Base-by-base conservation (phyloP, 345 rosid genomes). In the Linum tenue region DNA sequence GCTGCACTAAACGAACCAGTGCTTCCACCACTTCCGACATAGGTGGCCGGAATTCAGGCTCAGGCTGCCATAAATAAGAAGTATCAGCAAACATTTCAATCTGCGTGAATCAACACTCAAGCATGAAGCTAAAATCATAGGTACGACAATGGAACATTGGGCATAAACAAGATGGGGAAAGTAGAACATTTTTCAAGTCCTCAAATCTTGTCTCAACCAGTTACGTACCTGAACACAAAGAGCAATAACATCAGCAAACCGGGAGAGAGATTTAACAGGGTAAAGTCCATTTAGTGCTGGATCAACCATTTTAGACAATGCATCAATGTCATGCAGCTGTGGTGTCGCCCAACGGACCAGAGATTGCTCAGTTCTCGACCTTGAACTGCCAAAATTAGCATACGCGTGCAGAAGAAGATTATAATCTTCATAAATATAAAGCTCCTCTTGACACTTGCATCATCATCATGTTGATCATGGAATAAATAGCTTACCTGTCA, bases 301-400 rank as follows among this genome's bases (percentile, higher is more conserved):
- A 77, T 94, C 99, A 69, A 94, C 97, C 99, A 94, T 94, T 83
- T 89, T 91, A 1, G 89, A 69, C 56, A 94, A 74, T n/a, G 99
- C 97, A 77, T 94, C 97, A 7, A 94, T 94, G 70, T 90, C 99
- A 56, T 94, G 99, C 69, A 94, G 99, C 83, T 94, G 97, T 69
- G 99, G 99, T 41, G 96, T 94, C 63, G 96, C 97, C 99, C 99
- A 94, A 75, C 95, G 84, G 72, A 94, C 97, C 79, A 94, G 72
- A 67, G 97, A 91, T 76, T 94, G 99, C 76, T 94, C 97, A 0
- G 80, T 70, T 73, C 96, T 90, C 71, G 87, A 80, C 83, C 90
- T 91, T 51, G 96, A 68, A 78, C 99, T 94, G 89, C 60, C 60
- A 53, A 56, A 72, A n/a, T 22, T 22, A 22, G 31, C 31, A 22